These are phyloP conservation scores for Speleostelium caveatum DNA, from an alignment of 78 protist species.

Conservation along the genomic window DNA sequence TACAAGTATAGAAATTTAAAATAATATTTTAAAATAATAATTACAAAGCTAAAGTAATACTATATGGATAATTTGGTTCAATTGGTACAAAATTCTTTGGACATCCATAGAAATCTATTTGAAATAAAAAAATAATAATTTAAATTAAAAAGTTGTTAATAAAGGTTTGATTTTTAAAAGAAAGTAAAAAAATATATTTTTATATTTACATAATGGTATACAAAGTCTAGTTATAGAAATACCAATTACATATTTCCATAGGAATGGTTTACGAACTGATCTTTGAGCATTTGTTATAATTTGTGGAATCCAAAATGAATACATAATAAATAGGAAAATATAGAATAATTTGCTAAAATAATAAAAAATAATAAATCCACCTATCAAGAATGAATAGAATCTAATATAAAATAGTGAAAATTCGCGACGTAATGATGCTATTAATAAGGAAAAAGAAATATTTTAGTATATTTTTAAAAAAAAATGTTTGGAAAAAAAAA, in stretches of 20 bases:
- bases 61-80: constrained; percentile 47
- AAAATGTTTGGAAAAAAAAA: neutral
- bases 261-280: constrained; percentile 47
- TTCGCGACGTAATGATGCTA: constrained; percentile 78
- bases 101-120: constrained; percentile 80
- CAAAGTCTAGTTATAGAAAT: constrained; percentile 77
- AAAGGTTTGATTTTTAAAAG: too few species aligned
- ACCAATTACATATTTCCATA: constrained; percentile 76
- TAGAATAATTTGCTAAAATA: constrained; percentile 57
- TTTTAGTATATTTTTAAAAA: neutral
- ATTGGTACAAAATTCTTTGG: constrained; percentile 76
- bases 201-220: constrained; percentile 78
- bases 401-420: constrained; percentile 79
- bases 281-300: constrained; percentile 34
- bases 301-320: constrained; percentile 90
- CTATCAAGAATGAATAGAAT: constrained; percentile 83
- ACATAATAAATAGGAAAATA: constrained; percentile 77
- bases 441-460: neutral
- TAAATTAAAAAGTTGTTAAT: neutral
- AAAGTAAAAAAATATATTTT: neutral
- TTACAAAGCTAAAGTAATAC: neutral
- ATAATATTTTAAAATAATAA: neutral
- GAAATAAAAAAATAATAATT: constrained; percentile 3
- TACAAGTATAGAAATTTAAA: neutral
- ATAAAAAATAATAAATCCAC: constrained; percentile 79